Evolutionary conservation across 2,329 filamentous ascomycete species (phyloP).

Genomic region (Plectosphaerella sp.): DNA sequence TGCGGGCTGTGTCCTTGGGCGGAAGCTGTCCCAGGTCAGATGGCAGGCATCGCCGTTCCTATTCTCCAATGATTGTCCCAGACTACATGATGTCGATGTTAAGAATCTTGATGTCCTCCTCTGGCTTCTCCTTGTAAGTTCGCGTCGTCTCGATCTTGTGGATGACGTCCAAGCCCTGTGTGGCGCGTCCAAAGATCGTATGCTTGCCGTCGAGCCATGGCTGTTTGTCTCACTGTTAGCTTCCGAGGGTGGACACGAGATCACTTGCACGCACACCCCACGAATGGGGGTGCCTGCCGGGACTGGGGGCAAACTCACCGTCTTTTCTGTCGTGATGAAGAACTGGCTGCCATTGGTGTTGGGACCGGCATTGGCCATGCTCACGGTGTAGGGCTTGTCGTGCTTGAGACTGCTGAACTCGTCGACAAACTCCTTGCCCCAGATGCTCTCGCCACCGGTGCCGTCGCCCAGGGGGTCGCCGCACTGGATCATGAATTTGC

Average conservation of each 20-base stretch:
- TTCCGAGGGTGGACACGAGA: conserved; percentile 17
- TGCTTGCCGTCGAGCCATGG: conserved; percentile 96
- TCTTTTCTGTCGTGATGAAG: conserved; percentile 97
- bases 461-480: conserved; percentile 86
- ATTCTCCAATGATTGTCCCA: too few relatives aligned
- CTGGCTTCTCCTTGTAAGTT: conserved; percentile 86
- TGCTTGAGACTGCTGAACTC: conserved; percentile 90
- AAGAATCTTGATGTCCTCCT: conserved; percentile 96
- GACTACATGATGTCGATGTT: conserved; percentile 65
- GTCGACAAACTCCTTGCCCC: conserved; percentile 88
- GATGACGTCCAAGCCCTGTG: conserved; percentile 88
- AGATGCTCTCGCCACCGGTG: conserved; percentile 86
- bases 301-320: conserved; percentile 48
- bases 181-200: conserved; percentile 88
- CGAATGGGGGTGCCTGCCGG: neutral
- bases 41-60: neutral
- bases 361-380: conserved; percentile 96
- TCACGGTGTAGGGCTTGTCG: conserved; percentile 93
- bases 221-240: conserved; percentile 26
- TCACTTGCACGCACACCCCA: conserved; percentile 2
- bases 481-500: conserved; percentile 95
- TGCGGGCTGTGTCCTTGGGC: neutral
- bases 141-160: conserved; percentile 91
- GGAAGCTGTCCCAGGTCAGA: neutral
- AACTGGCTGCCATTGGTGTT: conserved; percentile 97